A percentile compares a stretch with the other conserved stretches of the same genome.
phyloP scores from a whole-genome alignment of 1,139 yeast genomes.

The Hyphopichia burtonii region DNA sequence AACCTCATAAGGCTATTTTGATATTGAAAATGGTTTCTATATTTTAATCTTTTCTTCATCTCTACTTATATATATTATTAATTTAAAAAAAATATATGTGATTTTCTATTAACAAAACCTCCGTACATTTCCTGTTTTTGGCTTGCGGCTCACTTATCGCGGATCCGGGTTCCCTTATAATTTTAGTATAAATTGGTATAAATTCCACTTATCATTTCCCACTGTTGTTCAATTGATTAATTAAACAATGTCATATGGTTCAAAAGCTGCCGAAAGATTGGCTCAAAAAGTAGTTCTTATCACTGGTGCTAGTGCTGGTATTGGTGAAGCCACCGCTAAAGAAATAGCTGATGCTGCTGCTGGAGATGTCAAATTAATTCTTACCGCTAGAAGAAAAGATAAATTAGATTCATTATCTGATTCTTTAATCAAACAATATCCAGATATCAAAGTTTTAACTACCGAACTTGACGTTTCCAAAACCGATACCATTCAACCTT shows the following conservation, averaged over 20 bases:
- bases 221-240: too few relatives aligned
- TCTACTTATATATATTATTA: constrained; percentile 3
- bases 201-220: too few relatives aligned
- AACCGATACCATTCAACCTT: constrained; percentile 33
- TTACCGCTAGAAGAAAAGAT: constrained; percentile 44
- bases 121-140: too few relatives aligned
- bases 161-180: too few relatives aligned
- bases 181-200: too few relatives aligned
- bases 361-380: constrained; percentile 37
- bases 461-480: constrained; percentile 36
- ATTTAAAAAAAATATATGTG: constrained; percentile 2
- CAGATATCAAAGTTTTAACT: constrained; percentile 25
- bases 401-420: constrained; percentile 29
- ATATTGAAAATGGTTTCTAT: not conserved
- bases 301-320: constrained; percentile 77
- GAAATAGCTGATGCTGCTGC: constrained; percentile 40
- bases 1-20: not conserved
- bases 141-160: too few relatives aligned
- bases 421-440: constrained; percentile 23
- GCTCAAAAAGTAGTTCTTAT: constrained; percentile 60
- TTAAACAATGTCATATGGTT: constrained; percentile 46
- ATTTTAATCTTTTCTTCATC: not conserved
- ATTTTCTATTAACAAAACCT: not conserved
- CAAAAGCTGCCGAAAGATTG: constrained; percentile 56
- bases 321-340: constrained; percentile 45